Base-by-base conservation (phyloP, 1,139 yeast genomes). In the Candida sp. region DNA sequence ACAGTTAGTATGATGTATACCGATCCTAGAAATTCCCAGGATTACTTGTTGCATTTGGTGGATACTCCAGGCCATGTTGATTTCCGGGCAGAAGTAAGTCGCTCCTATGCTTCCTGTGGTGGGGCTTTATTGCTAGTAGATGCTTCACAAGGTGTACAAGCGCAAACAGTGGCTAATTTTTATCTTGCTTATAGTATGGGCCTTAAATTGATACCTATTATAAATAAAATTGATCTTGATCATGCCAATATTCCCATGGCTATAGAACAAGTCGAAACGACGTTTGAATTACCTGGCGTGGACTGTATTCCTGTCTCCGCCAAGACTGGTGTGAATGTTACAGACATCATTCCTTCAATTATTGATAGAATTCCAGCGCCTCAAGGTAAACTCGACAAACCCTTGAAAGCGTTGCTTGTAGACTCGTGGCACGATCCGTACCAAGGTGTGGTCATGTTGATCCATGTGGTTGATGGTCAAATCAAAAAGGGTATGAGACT, bases 61-160 rank as follows among this genome's bases (percentile, higher is more conserved):
- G 99, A 93, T 63, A 93, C 99, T 0, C 99, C 99, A 0, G 99
- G 99, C 0, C 99, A 93, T 61, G 99, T 93, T 27, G 99, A 93
- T 62, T 93, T 93, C 61, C 70, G 97, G 43, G 88, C 95, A 5
- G 99, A 93, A 57, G 99, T 93, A 0, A 83, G 95, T 1, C 68
- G 98, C 51, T 87, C 96, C 8, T 90, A 91, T 62, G 97, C 98
- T 1, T 87, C 97, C 0, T 93, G 98, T 70, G 95, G 95, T 33
- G 99, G 99, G 8, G 98, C 98, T 0, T 66, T 93, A 40, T 63
- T 93, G 38, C 66, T 93, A 22, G 96, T 93, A 1, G 99, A 93
- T 69, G 98, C 98, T 1, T 77, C 93, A 2, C 98, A 93, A 58
- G 99, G 99, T 40, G 90, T 93, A 4, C 97, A 90, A 60, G 98